Evolutionary conservation across 1,284 basidiomycete species (phyloP).

Genomic region (Irpex sp.): DNA sequence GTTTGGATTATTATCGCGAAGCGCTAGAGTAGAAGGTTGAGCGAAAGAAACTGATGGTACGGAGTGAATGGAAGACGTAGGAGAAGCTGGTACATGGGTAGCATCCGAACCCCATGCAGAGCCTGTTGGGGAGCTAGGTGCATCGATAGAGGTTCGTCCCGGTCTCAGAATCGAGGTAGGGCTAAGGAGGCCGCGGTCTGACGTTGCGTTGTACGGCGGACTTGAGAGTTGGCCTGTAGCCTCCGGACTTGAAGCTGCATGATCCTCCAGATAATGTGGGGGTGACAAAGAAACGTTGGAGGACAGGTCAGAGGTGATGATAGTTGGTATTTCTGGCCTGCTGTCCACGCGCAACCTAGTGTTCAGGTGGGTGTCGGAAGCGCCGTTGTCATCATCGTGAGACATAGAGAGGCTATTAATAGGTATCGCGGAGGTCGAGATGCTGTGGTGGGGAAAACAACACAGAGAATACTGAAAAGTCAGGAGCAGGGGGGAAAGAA

Average conservation of each 20-base stretch:
- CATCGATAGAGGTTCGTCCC: constrained; percentile 23
- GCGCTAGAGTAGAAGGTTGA: constrained; percentile 53
- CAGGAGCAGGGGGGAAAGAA: neutral
- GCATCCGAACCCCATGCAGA: constrained; percentile 37
- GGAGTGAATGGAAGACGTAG: constrained; percentile 74
- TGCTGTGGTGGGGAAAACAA: neutral
- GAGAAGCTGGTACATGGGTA: constrained; percentile 65
- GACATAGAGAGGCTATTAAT: constrained; percentile 14
- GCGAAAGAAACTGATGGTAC: constrained; percentile 60
- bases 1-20: constrained; percentile 81
- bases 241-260: constrained; percentile 2
- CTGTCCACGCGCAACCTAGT: constrained; percentile 5
- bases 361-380: constrained; percentile 1
- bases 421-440: neutral
- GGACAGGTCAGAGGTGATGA: constrained; percentile 22
- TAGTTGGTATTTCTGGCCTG: constrained; percentile 20
- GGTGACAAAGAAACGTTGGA: neutral
- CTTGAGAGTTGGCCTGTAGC: neutral
- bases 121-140: constrained; percentile 17
- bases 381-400: constrained; percentile 15
- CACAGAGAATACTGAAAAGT: neutral
- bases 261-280: constrained; percentile 4
- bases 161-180: constrained; percentile 28
- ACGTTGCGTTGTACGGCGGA: constrained; percentile 8
- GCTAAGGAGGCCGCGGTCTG: constrained; percentile 27